Base-by-base conservation (phyloP, 2,329 filamentous ascomycete species). In the Chaetomium sp. region DNA sequence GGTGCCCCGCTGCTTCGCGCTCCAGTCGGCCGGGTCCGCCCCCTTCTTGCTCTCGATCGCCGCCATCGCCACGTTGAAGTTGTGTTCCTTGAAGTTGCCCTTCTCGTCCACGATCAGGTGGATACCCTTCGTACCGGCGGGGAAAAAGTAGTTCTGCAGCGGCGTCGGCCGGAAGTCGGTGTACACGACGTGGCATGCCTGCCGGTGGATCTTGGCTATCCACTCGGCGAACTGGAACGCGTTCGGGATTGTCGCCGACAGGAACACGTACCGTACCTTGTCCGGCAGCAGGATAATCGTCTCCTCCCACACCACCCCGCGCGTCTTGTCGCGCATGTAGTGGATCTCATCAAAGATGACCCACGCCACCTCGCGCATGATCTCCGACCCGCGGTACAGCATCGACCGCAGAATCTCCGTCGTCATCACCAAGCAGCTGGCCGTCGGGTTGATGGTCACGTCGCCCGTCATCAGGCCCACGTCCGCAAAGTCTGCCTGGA, bases 221-320 rank as follows among this genome's bases (percentile, higher is more conserved):
- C 94, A 99, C 71, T 99, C 92, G 64, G 94, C 94, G 66, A 99
- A 99, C 71, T 99, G 94, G 82, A 97, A 96, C 52, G 94, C 91
- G 69, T 99, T 99, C 53, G 94, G 94, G 60, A 99, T 99, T 1
- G 95, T 99, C 60, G 94, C 94, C 36, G 95, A 99, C 58, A 99
- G 77, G 73, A 99, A 99, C 54, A 99, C 95, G 68, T 97, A 99
- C 74, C 91, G 88, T 63, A 99, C 95, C 79, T 99, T 97, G 77
- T 99, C 94, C 4, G 94, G 94, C 35, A 99, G 79, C 63, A 99
- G 80, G 67, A 99, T 99, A 68, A 99, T 97, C 41, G 94, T 97
- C 76, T 99, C 94, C 71, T 99, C 94, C 94, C 94, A 99, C 2
- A 99, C 94, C 0, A 99, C 94, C 76, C 94, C 94, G 72, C 94